Base-by-base conservation (phyloP, 2,329 filamentous ascomycete species). In the Tolypocladium album region DNA sequence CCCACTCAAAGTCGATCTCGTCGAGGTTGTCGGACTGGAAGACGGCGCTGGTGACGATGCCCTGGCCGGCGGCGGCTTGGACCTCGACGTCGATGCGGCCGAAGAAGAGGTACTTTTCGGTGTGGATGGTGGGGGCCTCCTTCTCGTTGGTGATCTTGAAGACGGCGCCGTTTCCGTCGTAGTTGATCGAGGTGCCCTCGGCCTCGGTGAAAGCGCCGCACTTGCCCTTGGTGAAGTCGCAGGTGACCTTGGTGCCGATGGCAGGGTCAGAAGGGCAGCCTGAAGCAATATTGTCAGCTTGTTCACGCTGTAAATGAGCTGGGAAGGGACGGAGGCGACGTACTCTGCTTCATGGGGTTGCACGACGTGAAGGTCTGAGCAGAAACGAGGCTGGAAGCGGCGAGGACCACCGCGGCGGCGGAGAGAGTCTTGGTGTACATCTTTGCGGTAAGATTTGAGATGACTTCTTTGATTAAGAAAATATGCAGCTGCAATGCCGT, bases 41-140 rank as follows among this genome's bases (percentile, higher is more conserved):
- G 50, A 97, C 91, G 47, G 90, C 82, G 64, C 89, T 92, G 76
- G 92, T 97, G 63, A 99, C 89, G 64, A 99, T 89, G 65, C 94
- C 94, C 8, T 79, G 79, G 52, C 93, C 94, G 3, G 88, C 82
- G 34, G 94, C 88, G 45, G 89, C 88, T 74, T 92, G 88, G 70
- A 96, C 78, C 38, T 83, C 84, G 62, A 91, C 85, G 59, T 95
- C 89, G 67, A 97, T 84, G 69, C 87, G 87, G 63, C 94, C 94
- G 74, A 96, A 97, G 89, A 97, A 97, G 74, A 99, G 90, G 81
- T 96, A 97, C 82, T 92, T 92, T 69, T 86, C 81, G 60, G 83
- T 84, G 68, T 80, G 81, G 74, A 96, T 90, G 40, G 88, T 90
- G 43, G 90, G 87, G 56, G 82, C 85, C 58, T 91, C 82, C 15